These are phyloP conservation scores for Avicennia marina DNA, from an alignment of 257 asterid genomes.

Conservation along the genomic window DNA sequence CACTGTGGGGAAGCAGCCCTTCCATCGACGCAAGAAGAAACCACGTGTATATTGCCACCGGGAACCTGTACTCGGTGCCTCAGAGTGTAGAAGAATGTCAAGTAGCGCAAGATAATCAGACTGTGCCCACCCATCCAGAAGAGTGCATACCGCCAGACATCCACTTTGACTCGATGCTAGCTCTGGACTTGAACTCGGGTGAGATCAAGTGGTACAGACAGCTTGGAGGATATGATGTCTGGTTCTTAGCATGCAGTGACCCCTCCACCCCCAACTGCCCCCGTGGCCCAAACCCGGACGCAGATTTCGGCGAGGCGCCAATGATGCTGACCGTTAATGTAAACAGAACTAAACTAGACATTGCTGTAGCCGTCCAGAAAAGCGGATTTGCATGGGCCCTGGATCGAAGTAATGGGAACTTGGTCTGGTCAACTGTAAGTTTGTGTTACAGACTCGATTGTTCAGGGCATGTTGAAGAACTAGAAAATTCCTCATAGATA, in stretches of 20 bases:
- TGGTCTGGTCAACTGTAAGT: constrained; percentile 41
- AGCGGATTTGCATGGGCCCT: constrained; percentile 53
- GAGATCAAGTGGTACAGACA: constrained; percentile 36
- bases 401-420: constrained; percentile 31
- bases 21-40: constrained; percentile 35
- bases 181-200: constrained; percentile 34
- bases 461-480: not conserved
- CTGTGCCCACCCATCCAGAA: constrained; percentile 20
- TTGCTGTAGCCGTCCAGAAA: constrained; percentile 43
- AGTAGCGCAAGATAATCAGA: constrained; percentile 26
- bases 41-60: constrained; percentile 45
- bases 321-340: constrained; percentile 34
- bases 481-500: not conserved
- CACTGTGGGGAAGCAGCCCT: constrained; percentile 63
- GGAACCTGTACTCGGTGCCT: constrained; percentile 44
- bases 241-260: constrained; percentile 31
- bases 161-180: constrained; percentile 38
- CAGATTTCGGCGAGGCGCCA: constrained; percentile 53
- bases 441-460: not conserved
- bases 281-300: constrained; percentile 38
- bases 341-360: constrained; percentile 22
- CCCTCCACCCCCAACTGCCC: constrained; percentile 37
- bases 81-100: constrained; percentile 29
- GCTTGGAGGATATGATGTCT: constrained; percentile 50
- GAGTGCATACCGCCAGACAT: constrained; percentile 31